Base-by-base conservation (phyloP, 1,284 basidiomycete genomes). In the Mycena citricolor region DNA sequence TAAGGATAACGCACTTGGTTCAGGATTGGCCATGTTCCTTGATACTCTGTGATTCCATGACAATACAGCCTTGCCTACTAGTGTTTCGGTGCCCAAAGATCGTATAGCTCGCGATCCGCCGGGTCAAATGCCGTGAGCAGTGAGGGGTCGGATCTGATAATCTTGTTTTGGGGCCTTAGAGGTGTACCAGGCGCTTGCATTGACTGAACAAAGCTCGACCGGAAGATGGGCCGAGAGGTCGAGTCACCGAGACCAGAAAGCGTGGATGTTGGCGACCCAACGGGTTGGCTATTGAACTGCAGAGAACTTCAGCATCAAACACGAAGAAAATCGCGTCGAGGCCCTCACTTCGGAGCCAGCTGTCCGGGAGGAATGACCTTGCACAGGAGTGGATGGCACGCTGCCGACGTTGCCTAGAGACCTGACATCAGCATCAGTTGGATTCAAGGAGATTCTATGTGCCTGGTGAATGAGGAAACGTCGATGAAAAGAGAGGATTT, bases 111-210 rank as follows among this genome's bases (percentile, higher is more conserved):
- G 61, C 73, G 81, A 64, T 89, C 86, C 21, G 70, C 62, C 16
- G 77, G 72, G 58, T 89, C 85, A 56, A 89, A 89, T 54, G 77
- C 85, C 26, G 83, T 84, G 42, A 79, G 59, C 26, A 86, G 64
- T 5, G 81, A 65, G 8, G 81, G 76, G 59, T 89, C 85, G 20
- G 77, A 68, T 25, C 80, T 77, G 54, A 86, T 74, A 19, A 67
- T 57, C 23, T 73, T 58, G 54, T 69, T 74, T 45, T n/a, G n/a
- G n/a, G n/a, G n/a, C n/a, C 70, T 66, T 32, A 57, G 44, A 26
- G 70, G 52, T 28, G 53, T 60, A 42, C 52, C 56, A n/a, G n/a
- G n/a, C n/a, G n/a, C n/a, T n/a, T n/a, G 60, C 48, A 42, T 51
- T 53, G 35, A 59, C 52, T 46, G 51, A 16, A 47, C 46, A 38